These are phyloP conservation scores for Nepenthes mirabilis DNA, from an alignment of 148 eudicot species.

Conservation along the genomic window DNA sequence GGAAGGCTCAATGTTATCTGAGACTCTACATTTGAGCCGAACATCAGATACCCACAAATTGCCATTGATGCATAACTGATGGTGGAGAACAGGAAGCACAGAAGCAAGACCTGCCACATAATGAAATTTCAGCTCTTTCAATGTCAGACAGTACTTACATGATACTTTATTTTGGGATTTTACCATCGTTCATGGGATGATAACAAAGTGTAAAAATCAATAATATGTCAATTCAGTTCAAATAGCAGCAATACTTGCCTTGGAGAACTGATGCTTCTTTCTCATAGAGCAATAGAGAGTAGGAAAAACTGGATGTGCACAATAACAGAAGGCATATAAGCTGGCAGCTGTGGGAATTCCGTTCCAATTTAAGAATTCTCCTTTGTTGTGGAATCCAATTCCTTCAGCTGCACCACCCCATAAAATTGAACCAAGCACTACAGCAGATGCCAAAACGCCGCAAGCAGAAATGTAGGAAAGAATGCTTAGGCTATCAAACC, in stretches of 20 bases:
- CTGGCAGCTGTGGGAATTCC: constrained; percentile 40
- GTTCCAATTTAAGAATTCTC: constrained; percentile 22
- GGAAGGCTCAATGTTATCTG: constrained; percentile 47
- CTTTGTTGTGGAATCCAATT: constrained; percentile 33
- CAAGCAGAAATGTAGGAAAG: constrained; percentile 39
- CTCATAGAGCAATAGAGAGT: constrained; percentile 35
- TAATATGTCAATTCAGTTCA: no score
- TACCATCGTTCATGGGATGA: no score
- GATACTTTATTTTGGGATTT: no score
- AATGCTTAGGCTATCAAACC: constrained; percentile 29
- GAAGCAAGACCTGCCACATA: constrained; percentile 25
- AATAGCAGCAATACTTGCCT: background rate
- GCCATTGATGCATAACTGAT: constrained; percentile 39
- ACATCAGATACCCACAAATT: constrained; percentile 35
- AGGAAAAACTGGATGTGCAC: constrained; percentile 60
- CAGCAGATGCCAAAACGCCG: constrained; percentile 35
- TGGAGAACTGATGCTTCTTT: constrained; percentile 7
- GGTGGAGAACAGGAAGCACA: constrained; percentile 36
- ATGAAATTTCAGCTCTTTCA: background rate
- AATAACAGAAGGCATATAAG: constrained; percentile 39
- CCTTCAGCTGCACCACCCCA: constrained; percentile 29
- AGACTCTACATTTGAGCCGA: constrained; percentile 28
- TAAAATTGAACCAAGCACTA: constrained; percentile 29
- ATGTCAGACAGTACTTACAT: no score
- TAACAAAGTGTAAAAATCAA: no score